Evolutionary conservation across 1,139 yeast species (phyloP).

Genomic region (Tardiomyces digboiensis): DNA sequence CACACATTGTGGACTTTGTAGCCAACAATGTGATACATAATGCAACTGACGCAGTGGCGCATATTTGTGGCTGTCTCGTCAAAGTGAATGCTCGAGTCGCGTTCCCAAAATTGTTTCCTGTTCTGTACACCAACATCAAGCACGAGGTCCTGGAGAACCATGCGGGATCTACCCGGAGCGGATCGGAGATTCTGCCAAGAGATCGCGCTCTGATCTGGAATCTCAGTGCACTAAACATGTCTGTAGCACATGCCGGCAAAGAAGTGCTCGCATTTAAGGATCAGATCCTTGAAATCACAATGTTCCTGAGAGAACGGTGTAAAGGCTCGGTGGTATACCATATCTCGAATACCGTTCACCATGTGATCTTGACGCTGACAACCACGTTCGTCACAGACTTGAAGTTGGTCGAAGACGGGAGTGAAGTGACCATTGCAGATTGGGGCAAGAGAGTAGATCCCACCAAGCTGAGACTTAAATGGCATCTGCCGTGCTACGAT

Average conservation of each 20-base stretch:
- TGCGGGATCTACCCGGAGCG: constrained; percentile 70
- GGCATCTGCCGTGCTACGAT: constrained; percentile 61
- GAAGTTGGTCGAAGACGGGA: constrained; percentile 2
- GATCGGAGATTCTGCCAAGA: constrained; percentile 59
- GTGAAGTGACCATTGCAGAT: constrained; percentile 10
- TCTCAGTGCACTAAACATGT: constrained; percentile 59
- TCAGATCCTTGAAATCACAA: constrained; percentile 43
- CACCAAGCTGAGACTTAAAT: constrained; percentile 45
- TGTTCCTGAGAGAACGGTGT: constrained; percentile 45
- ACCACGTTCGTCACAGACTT: constrained; percentile 24
- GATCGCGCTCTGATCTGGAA: constrained; percentile 76
- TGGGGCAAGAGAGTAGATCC: constrained; percentile 27
- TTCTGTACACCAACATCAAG: constrained; percentile 43
- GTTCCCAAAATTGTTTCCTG: constrained; percentile 37
- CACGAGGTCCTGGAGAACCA: constrained; percentile 74
- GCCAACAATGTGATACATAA: constrained; percentile 53
- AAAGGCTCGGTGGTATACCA: constrained; percentile 49
- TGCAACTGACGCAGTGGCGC: constrained; percentile 60
- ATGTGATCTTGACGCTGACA: constrained; percentile 55
- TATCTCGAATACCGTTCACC: constrained; percentile 49
- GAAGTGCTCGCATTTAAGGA: constrained; percentile 36
- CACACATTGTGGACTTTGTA: constrained; percentile 45
- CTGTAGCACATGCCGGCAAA: constrained; percentile 58
- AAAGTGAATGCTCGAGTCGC: constrained; percentile 47
- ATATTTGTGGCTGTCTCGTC: constrained; percentile 59